Evolutionary conservation across 805 yeast genomes (phyloP), one percentile per base, ranked within the genome.

Genomic region (Cyberlindnera nakhonratchasimensis): DNA sequence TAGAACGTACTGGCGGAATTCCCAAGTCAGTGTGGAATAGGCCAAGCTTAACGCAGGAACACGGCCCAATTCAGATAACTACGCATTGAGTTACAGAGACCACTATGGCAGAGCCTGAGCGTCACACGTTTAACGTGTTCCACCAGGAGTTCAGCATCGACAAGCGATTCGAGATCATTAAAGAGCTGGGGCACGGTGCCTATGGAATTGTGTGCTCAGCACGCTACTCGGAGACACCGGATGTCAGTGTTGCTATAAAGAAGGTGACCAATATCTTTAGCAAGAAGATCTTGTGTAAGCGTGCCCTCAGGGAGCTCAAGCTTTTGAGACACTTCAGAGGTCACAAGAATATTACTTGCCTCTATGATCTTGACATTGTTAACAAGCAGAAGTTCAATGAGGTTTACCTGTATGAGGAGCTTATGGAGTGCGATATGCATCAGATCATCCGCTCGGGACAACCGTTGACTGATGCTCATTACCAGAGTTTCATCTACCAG

Each of bases 391-490:
- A 90, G 19, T 91, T 91, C 70, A 89, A 90, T 64, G 99, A 95
- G 57, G 74, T 93, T 11, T 93, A 93, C 53, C 71, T 93, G 7
- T 93, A 93, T 58, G 99, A 93, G 64, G 99, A 91, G 65, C 71
- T 91, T 55, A 93, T 93, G 98, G 98, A 91, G 63, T 91, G 98
- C 65, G 99, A 93, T 64, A 83, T 93, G 88, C 96, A 91, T 65
- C 98, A 91, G 64, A 93, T 93, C 57, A 91, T 93, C 49, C 76
- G 95, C 53, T 86, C 96, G 10, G 91, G 90, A 17, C 98, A 93
- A 63, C 86, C 95, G 0, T 71, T 93, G 51, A 87, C 96, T 1
- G 98, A 93, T 61, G 87, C 90, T 24, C 99, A 93, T 63, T 90
- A 86, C 64, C 99, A 93, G 66, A 81, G 87, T 48, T 93, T 93